A percentile compares a stretch with the other conserved stretches of the same genome.
These are phyloP conservation scores for Boletus rubescentipes DNA, from an alignment of 768 basidiomycete genomes.

Conservation along the genomic window DNA sequence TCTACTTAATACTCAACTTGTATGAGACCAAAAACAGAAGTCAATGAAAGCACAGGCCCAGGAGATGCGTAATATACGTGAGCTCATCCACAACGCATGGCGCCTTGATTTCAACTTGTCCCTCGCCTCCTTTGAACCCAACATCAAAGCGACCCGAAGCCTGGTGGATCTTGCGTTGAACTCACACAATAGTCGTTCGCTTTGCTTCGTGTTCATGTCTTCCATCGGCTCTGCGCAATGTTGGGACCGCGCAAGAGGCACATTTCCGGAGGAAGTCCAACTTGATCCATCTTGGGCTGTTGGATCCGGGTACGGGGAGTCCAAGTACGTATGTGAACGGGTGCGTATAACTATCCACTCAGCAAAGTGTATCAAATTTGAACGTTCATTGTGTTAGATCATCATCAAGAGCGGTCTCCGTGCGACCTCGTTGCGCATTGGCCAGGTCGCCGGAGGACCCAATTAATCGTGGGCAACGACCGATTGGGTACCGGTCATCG, in stretches of 20 bases:
- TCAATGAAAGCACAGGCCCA: no score
- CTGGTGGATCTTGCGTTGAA: slow-evolving; percentile 35
- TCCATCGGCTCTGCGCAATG: slow-evolving; percentile 18
- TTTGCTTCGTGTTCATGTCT: slow-evolving; percentile 28
- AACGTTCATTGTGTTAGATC: no score
- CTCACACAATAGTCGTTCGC: slow-evolving; percentile 13
- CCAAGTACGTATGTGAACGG: slow-evolving; percentile 40
- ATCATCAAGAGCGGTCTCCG: slow-evolving; percentile 25
- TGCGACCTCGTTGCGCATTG: slow-evolving; percentile 30
- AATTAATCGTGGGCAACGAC: slow-evolving; percentile 38
- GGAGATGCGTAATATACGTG: no score
- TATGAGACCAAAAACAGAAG: no score
- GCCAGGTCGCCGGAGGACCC: slow-evolving; percentile 34
- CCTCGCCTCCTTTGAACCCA: slow-evolving; percentile 31
- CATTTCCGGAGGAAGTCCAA: slow-evolving; percentile 38
- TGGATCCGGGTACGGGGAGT: slow-evolving; percentile 36
- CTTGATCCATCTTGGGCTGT: slow-evolving; percentile 26
- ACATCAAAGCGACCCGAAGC: slow-evolving; percentile 33
- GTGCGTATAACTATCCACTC: no score
- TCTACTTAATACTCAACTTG: no score
- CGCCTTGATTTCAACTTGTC: no score
- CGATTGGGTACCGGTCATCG: no score
- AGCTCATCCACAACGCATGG: no score
- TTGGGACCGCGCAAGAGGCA: no score
- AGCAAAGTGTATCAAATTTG: no score